phyloP scores from a whole-genome alignment of 768 basidiomycete genomes.

The Kwoniella botswanensis region DNA sequence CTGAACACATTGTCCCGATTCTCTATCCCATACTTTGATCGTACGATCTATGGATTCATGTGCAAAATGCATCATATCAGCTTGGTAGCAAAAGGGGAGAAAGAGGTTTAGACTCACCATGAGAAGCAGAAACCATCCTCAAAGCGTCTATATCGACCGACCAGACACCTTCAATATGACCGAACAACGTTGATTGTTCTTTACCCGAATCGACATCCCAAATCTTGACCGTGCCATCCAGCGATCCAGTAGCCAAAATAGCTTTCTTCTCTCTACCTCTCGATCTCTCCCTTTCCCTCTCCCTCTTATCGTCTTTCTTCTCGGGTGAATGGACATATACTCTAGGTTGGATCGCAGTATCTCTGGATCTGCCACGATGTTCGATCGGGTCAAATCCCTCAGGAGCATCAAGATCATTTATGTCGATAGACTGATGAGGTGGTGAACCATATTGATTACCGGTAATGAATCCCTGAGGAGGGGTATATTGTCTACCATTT shows the following conservation, averaged over 20 bases:
- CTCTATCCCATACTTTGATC: slow-evolving; percentile 86
- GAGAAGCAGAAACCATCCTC: slow-evolving; percentile 87
- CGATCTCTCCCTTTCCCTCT: slow-evolving; percentile 10
- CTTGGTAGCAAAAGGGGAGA: neutral
- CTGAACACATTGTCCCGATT: slow-evolving; percentile 81
- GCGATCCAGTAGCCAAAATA: slow-evolving; percentile 81
- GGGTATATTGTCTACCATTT: slow-evolving; percentile 26
- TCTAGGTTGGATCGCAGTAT: slow-evolving; percentile 32
- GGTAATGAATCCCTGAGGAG: slow-evolving; percentile 16
- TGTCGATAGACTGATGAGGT: slow-evolving; percentile 5
- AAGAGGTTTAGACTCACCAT: slow-evolving; percentile 65
- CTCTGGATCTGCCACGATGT: slow-evolving; percentile 19
- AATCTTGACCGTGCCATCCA: slow-evolving; percentile 93
- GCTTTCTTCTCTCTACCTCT: slow-evolving; percentile 48
- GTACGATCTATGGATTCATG: slow-evolving; percentile 28
- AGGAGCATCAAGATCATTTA: slow-evolving; percentile 16
- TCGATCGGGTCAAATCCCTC: slow-evolving; percentile 43
- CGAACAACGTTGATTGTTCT: slow-evolving; percentile 81
- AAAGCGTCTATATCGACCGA: slow-evolving; percentile 89
- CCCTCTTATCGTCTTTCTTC: neutral
- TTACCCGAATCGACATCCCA: slow-evolving; percentile 93
- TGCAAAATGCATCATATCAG: slow-evolving; percentile 8
- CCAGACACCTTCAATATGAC: slow-evolving; percentile 99
- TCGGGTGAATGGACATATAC: slow-evolving; percentile 41
- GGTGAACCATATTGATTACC: slow-evolving; percentile 22